Conservation (phyloP, 192 early-diverging fungal genomes). For the Gonapodya prolifera region DNA sequence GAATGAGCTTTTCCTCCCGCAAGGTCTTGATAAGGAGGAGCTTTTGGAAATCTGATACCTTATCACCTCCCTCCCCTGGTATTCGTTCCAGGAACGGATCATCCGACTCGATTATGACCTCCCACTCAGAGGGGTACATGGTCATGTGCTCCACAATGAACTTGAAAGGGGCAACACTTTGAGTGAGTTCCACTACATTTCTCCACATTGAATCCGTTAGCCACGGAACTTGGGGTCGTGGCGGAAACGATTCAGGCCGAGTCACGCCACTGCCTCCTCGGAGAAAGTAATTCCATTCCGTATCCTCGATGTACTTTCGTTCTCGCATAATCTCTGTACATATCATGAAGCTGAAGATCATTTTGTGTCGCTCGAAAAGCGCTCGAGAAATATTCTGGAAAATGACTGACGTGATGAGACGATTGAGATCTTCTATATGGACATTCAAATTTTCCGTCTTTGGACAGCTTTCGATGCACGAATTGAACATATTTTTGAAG, state of each 20-base stretch:
- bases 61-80: background rate
- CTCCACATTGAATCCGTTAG: conserved; percentile 36
- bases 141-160: conserved; percentile 5
- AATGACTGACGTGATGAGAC: background rate
- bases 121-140: background rate
- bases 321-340: conserved; percentile 7
- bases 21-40: conserved; percentile 42
- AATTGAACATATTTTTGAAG: conserved; percentile 47
- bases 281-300: conserved; percentile 49
- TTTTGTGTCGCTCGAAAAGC: conserved; percentile 6
- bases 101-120: background rate
- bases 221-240: conserved; percentile 21
- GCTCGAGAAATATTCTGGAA: conserved; percentile 9
- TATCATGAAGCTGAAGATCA: conserved; percentile 10
- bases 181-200: conserved; percentile 32
- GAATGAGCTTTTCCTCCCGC: conserved; percentile 42
- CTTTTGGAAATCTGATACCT: background rate
- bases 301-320: background rate
- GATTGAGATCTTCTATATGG: conserved; percentile 2
- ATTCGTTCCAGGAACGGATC: background rate
- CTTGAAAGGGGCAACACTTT: background rate
- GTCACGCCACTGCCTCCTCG: conserved; percentile 26
- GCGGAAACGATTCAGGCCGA: conserved; percentile 18
- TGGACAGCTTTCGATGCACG: conserved; percentile 22
- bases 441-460: conserved; percentile 6